Conservation (phyloP, 345 rosid genomes). For the Citrus inodora region DNA sequence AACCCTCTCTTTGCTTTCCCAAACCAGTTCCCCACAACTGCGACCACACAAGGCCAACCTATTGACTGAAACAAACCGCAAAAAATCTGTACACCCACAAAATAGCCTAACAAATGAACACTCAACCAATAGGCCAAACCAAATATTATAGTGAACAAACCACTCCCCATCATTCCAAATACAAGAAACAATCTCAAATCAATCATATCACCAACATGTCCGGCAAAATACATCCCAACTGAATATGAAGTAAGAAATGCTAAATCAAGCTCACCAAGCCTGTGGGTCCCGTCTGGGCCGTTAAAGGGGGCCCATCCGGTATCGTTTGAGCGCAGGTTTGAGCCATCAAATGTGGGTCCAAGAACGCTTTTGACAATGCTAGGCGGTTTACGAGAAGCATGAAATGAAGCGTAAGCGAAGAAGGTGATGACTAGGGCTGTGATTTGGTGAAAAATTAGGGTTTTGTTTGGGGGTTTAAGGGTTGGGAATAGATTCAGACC, state of each 20-base stretch:
- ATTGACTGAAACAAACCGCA: slow-evolving; percentile 91
- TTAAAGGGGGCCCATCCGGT: slow-evolving; percentile 86
- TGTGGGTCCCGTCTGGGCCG: slow-evolving; percentile 57
- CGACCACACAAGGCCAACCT: slow-evolving; percentile 98
- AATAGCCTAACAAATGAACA: slow-evolving; percentile 55
- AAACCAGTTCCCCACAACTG: slow-evolving; percentile 90
- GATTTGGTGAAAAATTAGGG: slow-evolving; percentile 65
- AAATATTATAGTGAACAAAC: slow-evolving; percentile 56
- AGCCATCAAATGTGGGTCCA: slow-evolving; percentile 43
- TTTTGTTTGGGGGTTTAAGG: slow-evolving; percentile 56
- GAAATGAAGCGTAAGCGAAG: slow-evolving; percentile 85
- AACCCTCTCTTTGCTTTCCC: slow-evolving; percentile 89
- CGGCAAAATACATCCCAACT: slow-evolving; percentile 80
- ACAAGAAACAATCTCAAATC: slow-evolving; percentile 88
- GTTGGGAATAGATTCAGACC: slow-evolving; percentile 50
- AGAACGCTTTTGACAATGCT: slow-evolving; percentile 92
- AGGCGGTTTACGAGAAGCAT: slow-evolving; percentile 93
- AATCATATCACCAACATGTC: slow-evolving; percentile 79
- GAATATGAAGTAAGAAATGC: slow-evolving; percentile 76
- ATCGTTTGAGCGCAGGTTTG: slow-evolving; percentile 26
- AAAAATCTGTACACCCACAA: slow-evolving; percentile 59
- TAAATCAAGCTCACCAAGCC: slow-evolving; percentile 92
- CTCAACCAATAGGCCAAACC: slow-evolving; percentile 86
- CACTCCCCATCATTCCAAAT: slow-evolving; percentile 92
- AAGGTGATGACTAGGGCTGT: slow-evolving; percentile 58